A percentile compares a stretch with the other conserved stretches of the same genome.
These are phyloP conservation scores for Chytriomyces sp. DNA, from an alignment of 192 early-diverging fungal genomes.

Conservation along the genomic window DNA sequence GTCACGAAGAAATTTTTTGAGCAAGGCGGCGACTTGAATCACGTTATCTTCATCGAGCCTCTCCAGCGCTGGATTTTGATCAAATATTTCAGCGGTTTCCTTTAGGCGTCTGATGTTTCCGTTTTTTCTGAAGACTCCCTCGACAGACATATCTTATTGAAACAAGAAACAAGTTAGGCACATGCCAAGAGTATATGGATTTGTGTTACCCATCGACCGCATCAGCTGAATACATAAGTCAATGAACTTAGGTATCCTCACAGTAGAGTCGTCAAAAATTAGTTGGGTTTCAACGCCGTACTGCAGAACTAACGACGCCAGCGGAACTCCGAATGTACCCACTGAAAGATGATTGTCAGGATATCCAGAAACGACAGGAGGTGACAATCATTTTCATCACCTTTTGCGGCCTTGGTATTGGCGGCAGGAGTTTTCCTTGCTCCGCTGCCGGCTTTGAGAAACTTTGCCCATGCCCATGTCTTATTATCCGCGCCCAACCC, in stretches of 20 bases:
- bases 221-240: constrained; percentile 80
- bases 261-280: constrained; percentile 37
- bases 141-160: constrained; percentile 73
- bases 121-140: constrained; percentile 98
- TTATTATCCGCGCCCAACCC: constrained; percentile 61
- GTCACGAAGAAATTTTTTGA: constrained; percentile 97
- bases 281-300: constrained; percentile 63
- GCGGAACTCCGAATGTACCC: constrained; percentile 89
- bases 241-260: constrained; percentile 84
- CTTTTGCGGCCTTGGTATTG: constrained; percentile 9
- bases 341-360: constrained; percentile 42
- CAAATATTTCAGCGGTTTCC: constrained; percentile 81
- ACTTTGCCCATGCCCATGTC: constrained; percentile 70
- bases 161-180: not conserved
- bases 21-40: constrained; percentile 90
- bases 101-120: constrained; percentile 94
- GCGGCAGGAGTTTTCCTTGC: not conserved
- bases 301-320: constrained; percentile 82
- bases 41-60: constrained; percentile 61
- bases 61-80: constrained; percentile 71
- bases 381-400: not conserved
- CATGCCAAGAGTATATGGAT: not conserved
- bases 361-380: constrained; percentile 8
- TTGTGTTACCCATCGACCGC: constrained; percentile 67
- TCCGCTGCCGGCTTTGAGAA: not conserved